A percentile compares a stretch with the other conserved stretches of the same genome.
These are phyloP conservation scores for Mediolabrus comicus DNA, from an alignment of 108 stramenopile species.

Conservation along the genomic window DNA sequence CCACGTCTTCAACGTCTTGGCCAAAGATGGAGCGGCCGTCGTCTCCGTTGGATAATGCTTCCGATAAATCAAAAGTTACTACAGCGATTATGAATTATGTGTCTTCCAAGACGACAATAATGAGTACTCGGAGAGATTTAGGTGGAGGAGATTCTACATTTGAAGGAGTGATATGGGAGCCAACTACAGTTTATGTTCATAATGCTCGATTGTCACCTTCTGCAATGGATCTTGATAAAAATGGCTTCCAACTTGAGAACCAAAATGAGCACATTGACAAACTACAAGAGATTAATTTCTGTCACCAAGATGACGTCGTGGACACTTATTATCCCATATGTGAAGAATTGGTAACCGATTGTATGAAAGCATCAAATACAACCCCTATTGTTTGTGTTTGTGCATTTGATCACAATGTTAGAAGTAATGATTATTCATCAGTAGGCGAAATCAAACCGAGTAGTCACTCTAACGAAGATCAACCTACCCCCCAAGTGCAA, in stretches of 20 bases:
- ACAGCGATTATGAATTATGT: conserved; percentile 56
- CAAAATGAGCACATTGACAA: conserved; percentile 1
- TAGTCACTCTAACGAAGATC: conserved; percentile 5
- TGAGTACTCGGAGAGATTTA: conserved; percentile 39
- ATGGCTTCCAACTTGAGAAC: conserved; percentile 49
- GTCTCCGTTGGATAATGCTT: neutral
- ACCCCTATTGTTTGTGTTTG: conserved; percentile 29
- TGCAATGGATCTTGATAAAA: conserved; percentile 22
- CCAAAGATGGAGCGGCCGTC: neutral
- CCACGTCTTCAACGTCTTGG: neutral
- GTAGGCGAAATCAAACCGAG: conserved; percentile 20
- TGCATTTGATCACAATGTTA: conserved; percentile 70
- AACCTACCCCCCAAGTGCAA: conserved; percentile 26
- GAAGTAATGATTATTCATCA: conserved; percentile 22
- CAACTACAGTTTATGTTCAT: conserved; percentile 24
- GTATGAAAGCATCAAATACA: neutral
- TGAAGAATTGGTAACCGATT: conserved; percentile 29
- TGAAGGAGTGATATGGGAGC: conserved; percentile 47
- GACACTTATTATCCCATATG: conserved; percentile 58
- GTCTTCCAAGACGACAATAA: conserved; percentile 35
- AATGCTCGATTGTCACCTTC: conserved; percentile 30
- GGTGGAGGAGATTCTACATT: conserved; percentile 42
- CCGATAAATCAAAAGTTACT: neutral
- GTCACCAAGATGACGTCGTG: conserved; percentile 43
- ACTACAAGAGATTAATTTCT: conserved; percentile 40